A percentile compares a stretch with the other conserved stretches of the same genome.
Conservation (phyloP, 2,329 filamentous ascomycete species). For the Blumeriella jaapii region DNA sequence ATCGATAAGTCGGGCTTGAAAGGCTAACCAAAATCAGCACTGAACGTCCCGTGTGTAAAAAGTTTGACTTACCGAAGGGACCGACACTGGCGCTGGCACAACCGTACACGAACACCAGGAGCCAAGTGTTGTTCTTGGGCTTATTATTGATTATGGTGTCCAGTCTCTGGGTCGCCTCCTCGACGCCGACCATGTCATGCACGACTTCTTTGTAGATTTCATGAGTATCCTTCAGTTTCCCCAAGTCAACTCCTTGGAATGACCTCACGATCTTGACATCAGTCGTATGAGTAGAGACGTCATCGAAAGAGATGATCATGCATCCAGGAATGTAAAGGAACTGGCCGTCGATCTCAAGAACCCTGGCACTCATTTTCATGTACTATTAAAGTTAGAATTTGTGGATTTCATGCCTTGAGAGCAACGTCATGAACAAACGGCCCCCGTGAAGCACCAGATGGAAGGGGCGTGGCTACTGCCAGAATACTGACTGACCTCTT, state of each 20-base stretch:
- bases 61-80: slow-evolving; percentile 39
- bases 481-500: no score
- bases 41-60: not conserved
- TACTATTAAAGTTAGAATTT: no score
- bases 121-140: slow-evolving; percentile 38
- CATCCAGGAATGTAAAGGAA: slow-evolving; percentile 85
- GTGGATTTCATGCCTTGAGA: no score
- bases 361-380: slow-evolving; percentile 79
- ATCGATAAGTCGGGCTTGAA: slow-evolving; percentile 59
- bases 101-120: slow-evolving; percentile 54
- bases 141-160: slow-evolving; percentile 40
- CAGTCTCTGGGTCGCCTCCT: slow-evolving; percentile 53
- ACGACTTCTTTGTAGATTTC: slow-evolving; percentile 75
- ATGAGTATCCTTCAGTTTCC: slow-evolving; percentile 62
- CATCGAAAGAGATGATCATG: slow-evolving; percentile 90
- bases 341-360: slow-evolving; percentile 78
- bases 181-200: slow-evolving; percentile 61
- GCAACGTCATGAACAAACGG: no score
- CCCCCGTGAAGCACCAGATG: no score
- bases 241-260: slow-evolving; percentile 59
- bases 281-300: slow-evolving; percentile 60
- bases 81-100: slow-evolving; percentile 60
- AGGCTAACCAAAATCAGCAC: slow-evolving; percentile 35
- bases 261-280: slow-evolving; percentile 66
- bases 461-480: no score